These are phyloP conservation scores for Cokeromyces recurvatus DNA, from an alignment of 371 early-diverging fungal genomes.

Conservation along the genomic window DNA sequence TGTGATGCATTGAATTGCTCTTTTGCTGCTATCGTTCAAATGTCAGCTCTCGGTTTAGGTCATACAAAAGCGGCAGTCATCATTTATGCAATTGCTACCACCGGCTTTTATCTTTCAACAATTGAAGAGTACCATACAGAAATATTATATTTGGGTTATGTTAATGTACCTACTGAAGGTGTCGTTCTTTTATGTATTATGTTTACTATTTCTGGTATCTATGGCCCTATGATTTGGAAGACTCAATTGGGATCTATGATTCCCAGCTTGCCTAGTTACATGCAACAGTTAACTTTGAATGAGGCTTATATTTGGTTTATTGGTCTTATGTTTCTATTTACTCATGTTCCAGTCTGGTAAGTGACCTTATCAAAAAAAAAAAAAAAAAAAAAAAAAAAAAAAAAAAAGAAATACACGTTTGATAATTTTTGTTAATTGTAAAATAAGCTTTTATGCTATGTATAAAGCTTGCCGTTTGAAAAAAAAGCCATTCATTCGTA, in stretches of 20 bases:
- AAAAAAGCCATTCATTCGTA: constrained; percentile 49
- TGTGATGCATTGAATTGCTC: constrained; percentile 92
- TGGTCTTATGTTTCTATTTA: constrained; percentile 56
- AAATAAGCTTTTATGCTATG: constrained; percentile 47
- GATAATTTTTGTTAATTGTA: not conserved
- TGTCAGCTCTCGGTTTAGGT: constrained; percentile 80
- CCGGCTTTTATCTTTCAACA: constrained; percentile 89
- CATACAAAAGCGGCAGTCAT: constrained; percentile 57
- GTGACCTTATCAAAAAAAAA: not conserved
- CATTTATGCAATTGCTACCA: constrained; percentile 59
- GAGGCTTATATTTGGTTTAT: constrained; percentile 54
- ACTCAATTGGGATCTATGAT: constrained; percentile 13
- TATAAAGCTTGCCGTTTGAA: constrained; percentile 67
- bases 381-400: no score
- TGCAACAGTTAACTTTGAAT: constrained; percentile 38
- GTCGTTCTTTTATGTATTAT: constrained; percentile 68
- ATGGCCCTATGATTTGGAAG: constrained; percentile 35
- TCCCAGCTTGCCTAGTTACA: constrained; percentile 24
- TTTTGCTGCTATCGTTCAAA: constrained; percentile 76
- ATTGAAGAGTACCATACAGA: constrained; percentile 97
- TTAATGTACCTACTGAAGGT: constrained; percentile 97
- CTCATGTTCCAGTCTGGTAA: constrained; percentile 69
- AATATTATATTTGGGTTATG: constrained; percentile 81
- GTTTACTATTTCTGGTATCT: constrained; percentile 66
- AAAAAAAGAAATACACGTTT: no score